A percentile compares a stretch with the other conserved stretches of the same genome.
Conservation (phyloP, 225 moss, liverwort and hornwort species). For the Pseudoscleropodium purum region DNA sequence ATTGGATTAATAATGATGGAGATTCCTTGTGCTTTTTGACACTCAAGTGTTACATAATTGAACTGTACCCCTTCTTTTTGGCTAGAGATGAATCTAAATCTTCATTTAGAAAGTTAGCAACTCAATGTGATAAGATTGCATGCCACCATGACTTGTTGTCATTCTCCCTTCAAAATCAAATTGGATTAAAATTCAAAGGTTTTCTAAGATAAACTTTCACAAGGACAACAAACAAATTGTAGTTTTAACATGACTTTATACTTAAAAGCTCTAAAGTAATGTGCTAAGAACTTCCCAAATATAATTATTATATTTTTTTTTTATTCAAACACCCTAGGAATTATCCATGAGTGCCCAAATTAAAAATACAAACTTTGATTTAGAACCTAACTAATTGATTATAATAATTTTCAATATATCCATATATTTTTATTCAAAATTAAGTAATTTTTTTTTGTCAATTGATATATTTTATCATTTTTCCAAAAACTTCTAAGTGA, state of each 20-base stretch:
- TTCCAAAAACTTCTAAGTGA: accelerated
- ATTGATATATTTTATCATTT: neutral
- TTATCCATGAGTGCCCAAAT: accelerated
- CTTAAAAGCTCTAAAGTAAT: neutral
- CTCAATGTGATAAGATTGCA: neutral
- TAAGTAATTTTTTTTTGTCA: neutral
- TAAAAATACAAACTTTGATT: neutral
- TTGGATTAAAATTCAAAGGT: neutral
- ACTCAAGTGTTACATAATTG: neutral
- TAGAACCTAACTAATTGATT: neutral
- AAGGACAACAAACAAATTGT: accelerated
- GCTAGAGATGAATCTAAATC: neutral
- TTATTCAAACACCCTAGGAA: accelerated
- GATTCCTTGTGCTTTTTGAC: neutral
- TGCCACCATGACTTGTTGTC: neutral
- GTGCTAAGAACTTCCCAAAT: neutral
- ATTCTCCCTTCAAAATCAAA: no score
- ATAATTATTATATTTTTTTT: neutral
- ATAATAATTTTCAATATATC: no score
- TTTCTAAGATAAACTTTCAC: neutral
- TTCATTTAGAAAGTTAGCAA: neutral
- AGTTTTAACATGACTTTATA: neutral
- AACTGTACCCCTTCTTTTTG: neutral
- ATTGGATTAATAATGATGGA: neutral
- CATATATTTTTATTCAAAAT: neutral